phyloP scores from a whole-genome alignment of 257 asterid species.

The Schizonepeta tenuifolia region DNA sequence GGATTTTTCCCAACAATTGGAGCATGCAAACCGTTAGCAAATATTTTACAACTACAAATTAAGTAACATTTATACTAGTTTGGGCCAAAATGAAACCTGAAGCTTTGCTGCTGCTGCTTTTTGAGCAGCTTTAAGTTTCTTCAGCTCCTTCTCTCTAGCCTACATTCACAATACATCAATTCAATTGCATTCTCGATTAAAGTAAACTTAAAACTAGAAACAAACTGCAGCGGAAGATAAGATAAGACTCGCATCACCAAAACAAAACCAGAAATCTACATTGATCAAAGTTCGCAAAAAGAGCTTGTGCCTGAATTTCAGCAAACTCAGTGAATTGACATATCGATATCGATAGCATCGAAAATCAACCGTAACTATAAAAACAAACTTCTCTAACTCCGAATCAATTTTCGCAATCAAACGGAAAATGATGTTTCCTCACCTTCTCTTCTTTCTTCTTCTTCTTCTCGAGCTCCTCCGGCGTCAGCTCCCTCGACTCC shows the following conservation, averaged over 20 bases:
- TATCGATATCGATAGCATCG: too few species aligned
- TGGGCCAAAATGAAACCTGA: conserved; percentile 45
- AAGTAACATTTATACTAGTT: neutral
- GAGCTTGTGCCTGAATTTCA: neutral
- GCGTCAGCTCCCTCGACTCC: too few species aligned
- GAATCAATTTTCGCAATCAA: too few species aligned
- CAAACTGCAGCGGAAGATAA: neutral
- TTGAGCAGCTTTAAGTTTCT: conserved; percentile 84
- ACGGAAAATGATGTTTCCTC: too few species aligned
- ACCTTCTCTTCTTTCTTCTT: too few species aligned
- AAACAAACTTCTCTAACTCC: too few species aligned
- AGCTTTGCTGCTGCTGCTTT: conserved; percentile 81
- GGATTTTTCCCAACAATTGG: too few species aligned
- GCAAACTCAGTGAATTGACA: neutral
- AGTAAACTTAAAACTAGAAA: neutral
- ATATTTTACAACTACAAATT: neutral
- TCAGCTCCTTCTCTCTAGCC: conserved; percentile 91
- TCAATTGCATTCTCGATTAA: conserved; percentile 1
- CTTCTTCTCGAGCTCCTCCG: too few species aligned
- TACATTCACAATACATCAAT: conserved; percentile 36
- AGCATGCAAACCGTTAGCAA: too few species aligned
- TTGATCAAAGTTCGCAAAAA: neutral
- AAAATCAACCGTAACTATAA: too few species aligned
- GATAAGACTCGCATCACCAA: too few species aligned
- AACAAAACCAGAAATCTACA: too few species aligned